Percentiles rank a stretch among this genome's conserved stretches.
Conservation (phyloP, 164 flowering plant species). For the Aristolochia fimbriata region DNA sequence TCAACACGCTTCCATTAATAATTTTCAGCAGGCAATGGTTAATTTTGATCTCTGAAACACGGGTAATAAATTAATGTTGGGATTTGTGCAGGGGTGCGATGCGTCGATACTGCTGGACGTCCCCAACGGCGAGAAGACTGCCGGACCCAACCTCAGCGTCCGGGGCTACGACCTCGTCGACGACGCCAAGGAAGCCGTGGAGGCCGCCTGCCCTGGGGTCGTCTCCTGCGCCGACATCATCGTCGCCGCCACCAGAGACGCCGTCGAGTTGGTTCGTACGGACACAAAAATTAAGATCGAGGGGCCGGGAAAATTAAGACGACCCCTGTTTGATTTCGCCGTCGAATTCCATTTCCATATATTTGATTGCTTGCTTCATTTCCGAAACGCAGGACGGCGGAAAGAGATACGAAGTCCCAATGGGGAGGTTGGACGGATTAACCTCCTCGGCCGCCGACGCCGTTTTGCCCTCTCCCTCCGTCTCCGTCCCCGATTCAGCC, state of each 20-base stretch:
- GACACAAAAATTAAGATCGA: no score
- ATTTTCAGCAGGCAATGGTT: neutral
- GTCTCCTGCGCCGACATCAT: slow-evolving; percentile 95
- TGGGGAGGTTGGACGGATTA: slow-evolving; percentile 38
- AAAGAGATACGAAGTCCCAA: slow-evolving; percentile 21
- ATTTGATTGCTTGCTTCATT: neutral
- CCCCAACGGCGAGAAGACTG: slow-evolving; percentile 56
- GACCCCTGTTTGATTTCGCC: neutral
- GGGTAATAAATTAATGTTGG: no score
- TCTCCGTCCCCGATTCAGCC: slow-evolving; percentile 20
- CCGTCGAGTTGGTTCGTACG: slow-evolving; percentile 59
- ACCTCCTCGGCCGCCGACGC: slow-evolving; percentile 20
- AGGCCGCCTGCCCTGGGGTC: slow-evolving; percentile 49
- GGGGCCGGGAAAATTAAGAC: no score
- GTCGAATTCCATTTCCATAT: no score
- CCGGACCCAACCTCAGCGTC: slow-evolving; percentile 69
- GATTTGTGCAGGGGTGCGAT: slow-evolving; percentile 64
- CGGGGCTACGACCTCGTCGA: slow-evolving; percentile 78
- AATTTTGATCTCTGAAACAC: neutral
- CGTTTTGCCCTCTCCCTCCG: slow-evolving; percentile 23
- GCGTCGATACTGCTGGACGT: slow-evolving; percentile 82
- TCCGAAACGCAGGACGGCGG: slow-evolving; percentile 21
- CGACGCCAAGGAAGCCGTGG: slow-evolving; percentile 54
- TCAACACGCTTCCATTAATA: neutral
- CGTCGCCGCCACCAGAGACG: slow-evolving; percentile 87